Evolutionary conservation across 352 stramenopile species (phyloP).

Genomic region (Globisporangium emineosum): DNA sequence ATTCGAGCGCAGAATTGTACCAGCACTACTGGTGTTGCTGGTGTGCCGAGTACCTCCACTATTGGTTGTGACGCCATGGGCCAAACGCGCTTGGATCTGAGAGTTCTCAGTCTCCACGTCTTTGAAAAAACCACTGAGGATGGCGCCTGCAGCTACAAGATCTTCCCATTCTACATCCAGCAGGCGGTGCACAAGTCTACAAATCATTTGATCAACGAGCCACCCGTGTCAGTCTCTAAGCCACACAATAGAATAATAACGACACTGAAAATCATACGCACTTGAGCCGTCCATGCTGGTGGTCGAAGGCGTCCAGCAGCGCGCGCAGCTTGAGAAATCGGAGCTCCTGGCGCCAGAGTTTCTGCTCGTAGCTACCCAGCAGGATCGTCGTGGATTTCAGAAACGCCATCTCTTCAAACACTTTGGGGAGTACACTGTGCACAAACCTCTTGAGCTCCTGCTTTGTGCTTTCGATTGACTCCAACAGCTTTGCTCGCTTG

Average conservation of each 20-base stretch:
- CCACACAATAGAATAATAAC: background rate
- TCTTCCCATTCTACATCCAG: constrained; percentile 31
- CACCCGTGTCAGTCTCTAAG: background rate
- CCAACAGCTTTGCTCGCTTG: constrained; percentile 12
- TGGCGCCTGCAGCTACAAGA: constrained; percentile 71
- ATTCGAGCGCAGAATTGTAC: background rate
- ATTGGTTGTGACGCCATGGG: background rate
- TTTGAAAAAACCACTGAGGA: constrained; percentile 45
- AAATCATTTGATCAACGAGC: background rate
- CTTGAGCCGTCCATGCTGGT: constrained; percentile 36
- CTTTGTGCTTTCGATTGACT: constrained; percentile 22
- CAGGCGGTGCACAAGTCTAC: constrained; percentile 23
- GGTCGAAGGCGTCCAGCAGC: constrained; percentile 32
- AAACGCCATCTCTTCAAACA: constrained; percentile 35
- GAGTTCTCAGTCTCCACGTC: constrained; percentile 17
- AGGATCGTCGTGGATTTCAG: constrained; percentile 36
- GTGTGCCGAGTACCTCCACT: background rate
- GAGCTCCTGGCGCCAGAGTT: constrained; percentile 41
- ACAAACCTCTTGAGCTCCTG: constrained; percentile 26
- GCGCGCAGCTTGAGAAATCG: constrained; percentile 31
- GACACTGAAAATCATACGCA: constrained; percentile 7
- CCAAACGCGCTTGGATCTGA: constrained; percentile 3
- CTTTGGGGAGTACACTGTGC: constrained; percentile 16
- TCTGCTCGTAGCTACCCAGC: constrained; percentile 44
- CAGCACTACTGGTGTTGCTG: background rate